phyloP scores from a whole-genome alignment of 306 rosid species.

The Prunus padus region DNA sequence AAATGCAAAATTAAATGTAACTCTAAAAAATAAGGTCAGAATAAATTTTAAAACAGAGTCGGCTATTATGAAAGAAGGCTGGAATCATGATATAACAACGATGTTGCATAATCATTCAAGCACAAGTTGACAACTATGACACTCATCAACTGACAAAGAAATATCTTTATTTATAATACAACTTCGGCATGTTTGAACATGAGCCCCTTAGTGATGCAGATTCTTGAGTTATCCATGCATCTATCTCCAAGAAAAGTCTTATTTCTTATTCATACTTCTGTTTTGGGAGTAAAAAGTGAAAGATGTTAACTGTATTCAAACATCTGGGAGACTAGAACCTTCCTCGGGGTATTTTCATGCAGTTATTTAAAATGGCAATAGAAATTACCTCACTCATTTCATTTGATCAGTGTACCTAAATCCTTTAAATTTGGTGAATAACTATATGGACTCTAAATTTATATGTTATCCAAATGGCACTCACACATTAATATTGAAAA shows the following conservation, averaged over 20 bases:
- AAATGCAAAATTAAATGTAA: slow-evolving; percentile 8
- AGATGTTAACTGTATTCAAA: neutral
- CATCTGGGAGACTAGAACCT: neutral
- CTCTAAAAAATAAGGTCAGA: neutral
- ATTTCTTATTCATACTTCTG: neutral
- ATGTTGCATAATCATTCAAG: neutral
- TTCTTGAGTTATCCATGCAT: neutral
- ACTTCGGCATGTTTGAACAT: neutral
- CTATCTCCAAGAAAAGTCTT: neutral
- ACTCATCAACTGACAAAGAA: neutral
- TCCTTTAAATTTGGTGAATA: neutral
- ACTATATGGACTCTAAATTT: neutral
- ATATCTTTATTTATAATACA: neutral
- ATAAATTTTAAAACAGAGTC: neutral
- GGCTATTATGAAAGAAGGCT: neutral
- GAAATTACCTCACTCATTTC: neutral
- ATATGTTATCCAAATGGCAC: neutral
- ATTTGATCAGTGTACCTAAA: neutral
- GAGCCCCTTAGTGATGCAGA: neutral
- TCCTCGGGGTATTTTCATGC: neutral
- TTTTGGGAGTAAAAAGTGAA: neutral
- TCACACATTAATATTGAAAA: slow-evolving; percentile 3
- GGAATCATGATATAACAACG: neutral
- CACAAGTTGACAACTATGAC: neutral
- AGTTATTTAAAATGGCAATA: no score